A percentile compares a stretch with the other conserved stretches of the same genome.
phyloP scores from a whole-genome alignment of 148 eudicot genomes.

The Rhododendron mucronatum region DNA sequence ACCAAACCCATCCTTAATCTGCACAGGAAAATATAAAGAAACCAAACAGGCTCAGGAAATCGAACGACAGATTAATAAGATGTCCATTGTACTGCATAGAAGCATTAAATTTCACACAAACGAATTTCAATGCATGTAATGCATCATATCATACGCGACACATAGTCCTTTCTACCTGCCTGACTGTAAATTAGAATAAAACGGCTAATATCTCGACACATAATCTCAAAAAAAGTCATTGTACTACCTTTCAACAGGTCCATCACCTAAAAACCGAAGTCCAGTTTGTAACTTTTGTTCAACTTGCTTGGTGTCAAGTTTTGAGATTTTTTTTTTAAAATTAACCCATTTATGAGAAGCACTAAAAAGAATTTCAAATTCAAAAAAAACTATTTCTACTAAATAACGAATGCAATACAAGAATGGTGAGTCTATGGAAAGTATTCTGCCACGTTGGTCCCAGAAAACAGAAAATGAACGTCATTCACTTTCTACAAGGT shows the following conservation, averaged over 20 bases:
- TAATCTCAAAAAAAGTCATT: not conserved
- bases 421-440: not conserved
- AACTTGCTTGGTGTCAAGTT: not conserved
- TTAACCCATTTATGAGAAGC: not conserved
- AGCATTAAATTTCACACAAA: not conserved
- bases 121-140: not conserved
- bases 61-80: not conserved
- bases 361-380: not conserved
- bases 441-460: not conserved
- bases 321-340: not conserved
- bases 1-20: constrained; percentile 29
- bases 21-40: not conserved
- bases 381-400: too few relatives aligned
- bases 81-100: not conserved
- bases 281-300: not conserved
- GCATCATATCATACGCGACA: not conserved
- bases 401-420: not conserved
- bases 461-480: not conserved
- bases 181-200: not conserved
- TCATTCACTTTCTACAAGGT: not conserved
- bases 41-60: not conserved
- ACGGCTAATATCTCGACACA: not conserved
- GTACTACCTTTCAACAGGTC: not conserved
- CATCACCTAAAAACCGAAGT: not conserved
- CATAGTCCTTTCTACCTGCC: not conserved